Percentiles rank a stretch among this genome's conserved stretches.
phyloP scores from a whole-genome alignment of 495 filamentous ascomycete genomes.

The Aspergillus diversus region DNA sequence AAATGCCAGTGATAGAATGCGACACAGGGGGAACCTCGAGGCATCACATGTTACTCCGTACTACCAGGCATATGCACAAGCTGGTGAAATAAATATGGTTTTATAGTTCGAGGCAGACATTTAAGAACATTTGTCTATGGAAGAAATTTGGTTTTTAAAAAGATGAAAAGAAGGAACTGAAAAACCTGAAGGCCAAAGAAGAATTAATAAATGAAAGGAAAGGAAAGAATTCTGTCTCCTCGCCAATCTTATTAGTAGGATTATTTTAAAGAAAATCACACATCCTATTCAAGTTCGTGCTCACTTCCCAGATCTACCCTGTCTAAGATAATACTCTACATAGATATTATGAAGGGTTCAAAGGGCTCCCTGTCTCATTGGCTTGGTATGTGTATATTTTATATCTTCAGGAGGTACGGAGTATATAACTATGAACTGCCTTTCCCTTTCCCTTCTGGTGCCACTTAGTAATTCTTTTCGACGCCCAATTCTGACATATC shows the following conservation, averaged over 20 bases:
- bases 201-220: background rate
- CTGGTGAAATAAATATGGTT: too few species aligned
- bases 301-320: background rate
- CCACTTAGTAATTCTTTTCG: background rate
- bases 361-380: background rate
- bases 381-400: background rate
- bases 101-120: too few species aligned
- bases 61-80: too few species aligned
- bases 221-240: background rate
- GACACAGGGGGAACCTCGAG: too few species aligned
- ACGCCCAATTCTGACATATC: constrained; percentile 1
- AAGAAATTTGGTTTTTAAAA: too few species aligned
- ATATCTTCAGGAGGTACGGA: background rate
- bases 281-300: background rate
- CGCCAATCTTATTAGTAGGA: background rate
- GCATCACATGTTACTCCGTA: too few species aligned
- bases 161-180: too few species aligned
- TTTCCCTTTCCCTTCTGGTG: too few species aligned
- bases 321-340: background rate
- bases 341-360: background rate
- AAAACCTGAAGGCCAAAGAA: too few species aligned
- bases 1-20: too few species aligned
- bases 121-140: too few species aligned
- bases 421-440: too few species aligned
- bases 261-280: background rate